These are phyloP conservation scores for Penicillium coprophilum DNA, from an alignment of 495 filamentous ascomycete genomes.

Conservation along the genomic window DNA sequence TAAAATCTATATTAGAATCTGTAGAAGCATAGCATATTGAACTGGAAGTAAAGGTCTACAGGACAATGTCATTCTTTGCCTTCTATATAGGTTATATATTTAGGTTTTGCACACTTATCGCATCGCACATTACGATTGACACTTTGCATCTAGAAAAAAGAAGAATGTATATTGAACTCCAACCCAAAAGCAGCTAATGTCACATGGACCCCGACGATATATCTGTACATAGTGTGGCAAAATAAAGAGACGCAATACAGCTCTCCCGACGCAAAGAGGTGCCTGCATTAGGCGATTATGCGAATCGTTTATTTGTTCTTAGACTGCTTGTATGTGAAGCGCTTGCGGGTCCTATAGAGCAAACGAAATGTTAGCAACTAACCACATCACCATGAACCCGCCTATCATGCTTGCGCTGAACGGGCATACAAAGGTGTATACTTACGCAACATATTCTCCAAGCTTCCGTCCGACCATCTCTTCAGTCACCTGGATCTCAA, in stretches of 20 bases:
- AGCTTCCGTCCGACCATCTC: conserved; percentile 99
- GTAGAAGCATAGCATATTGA: not conserved
- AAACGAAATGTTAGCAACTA: not conserved
- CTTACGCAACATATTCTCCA: conserved; percentile 91
- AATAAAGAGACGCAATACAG: conserved; percentile 15
- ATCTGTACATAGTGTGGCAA: conserved; percentile 34
- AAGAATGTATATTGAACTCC: conserved; percentile 22
- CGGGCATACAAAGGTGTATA: conserved; percentile 20
- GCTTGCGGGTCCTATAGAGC: conserved; percentile 75
- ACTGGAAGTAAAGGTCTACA: not conserved
- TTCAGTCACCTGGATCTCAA: conserved; percentile 86
- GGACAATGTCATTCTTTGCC: not conserved
- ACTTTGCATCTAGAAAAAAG: not conserved
- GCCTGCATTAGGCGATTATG: conserved; percentile 4
- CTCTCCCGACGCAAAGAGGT: not conserved
- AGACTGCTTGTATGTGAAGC: conserved; percentile 74
- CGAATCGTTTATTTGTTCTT: conserved; percentile 63
- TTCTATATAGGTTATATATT: not conserved
- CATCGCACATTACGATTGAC: not conserved
- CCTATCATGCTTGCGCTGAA: not conserved
- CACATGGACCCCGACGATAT: conserved; percentile 26
- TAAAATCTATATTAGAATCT: not conserved
- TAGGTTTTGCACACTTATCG: not conserved
- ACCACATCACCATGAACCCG: not conserved
- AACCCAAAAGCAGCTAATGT: conserved; percentile 31